phyloP scores from a whole-genome alignment of 164 flowering plant species.

The Liquidambar formosana region DNA sequence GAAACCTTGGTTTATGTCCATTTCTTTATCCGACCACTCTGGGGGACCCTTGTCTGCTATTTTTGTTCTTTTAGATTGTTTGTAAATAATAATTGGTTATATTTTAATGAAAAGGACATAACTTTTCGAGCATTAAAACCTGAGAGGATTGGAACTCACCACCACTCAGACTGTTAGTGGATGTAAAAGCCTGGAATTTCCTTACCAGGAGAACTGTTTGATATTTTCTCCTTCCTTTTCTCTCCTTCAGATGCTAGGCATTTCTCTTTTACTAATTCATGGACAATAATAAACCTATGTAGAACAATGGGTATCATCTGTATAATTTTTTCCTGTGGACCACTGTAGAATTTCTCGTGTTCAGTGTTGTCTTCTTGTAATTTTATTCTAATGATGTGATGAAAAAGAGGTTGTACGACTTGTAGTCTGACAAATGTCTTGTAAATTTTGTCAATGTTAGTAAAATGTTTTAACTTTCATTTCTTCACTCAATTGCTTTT shows the following conservation, averaged over 20 bases:
- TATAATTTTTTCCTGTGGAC: constrained; percentile 1
- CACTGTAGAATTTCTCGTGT: constrained; percentile 3
- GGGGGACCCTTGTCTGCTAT: constrained; percentile 51
- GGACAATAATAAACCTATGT: constrained; percentile 17
- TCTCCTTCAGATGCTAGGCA: neutral
- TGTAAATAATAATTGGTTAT: constrained; percentile 15
- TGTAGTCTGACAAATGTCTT: neutral
- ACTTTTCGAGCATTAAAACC: constrained; percentile 23
- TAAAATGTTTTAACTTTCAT: neutral
- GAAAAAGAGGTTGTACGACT: neutral
- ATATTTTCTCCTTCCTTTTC: constrained; percentile 14
- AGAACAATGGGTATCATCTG: constrained; percentile 7
- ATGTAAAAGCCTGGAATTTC: constrained; percentile 38
- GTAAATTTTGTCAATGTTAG: too few species aligned
- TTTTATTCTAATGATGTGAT: constrained; percentile 6
- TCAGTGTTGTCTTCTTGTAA: constrained; percentile 5
- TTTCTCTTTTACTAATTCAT: constrained; percentile 11
- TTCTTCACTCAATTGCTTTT: neutral
- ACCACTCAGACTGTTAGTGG: constrained; percentile 46
- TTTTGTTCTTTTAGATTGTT: constrained; percentile 27
- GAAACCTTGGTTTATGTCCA: constrained; percentile 36
- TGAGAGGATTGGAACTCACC: constrained; percentile 19
- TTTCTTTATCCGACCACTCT: constrained; percentile 44
- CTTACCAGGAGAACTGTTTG: constrained; percentile 33
- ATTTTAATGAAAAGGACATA: constrained; percentile 31